Evolutionary conservation across 2,329 filamentous ascomycete species (phyloP).

Genomic region (Alternaria dauci): DNA sequence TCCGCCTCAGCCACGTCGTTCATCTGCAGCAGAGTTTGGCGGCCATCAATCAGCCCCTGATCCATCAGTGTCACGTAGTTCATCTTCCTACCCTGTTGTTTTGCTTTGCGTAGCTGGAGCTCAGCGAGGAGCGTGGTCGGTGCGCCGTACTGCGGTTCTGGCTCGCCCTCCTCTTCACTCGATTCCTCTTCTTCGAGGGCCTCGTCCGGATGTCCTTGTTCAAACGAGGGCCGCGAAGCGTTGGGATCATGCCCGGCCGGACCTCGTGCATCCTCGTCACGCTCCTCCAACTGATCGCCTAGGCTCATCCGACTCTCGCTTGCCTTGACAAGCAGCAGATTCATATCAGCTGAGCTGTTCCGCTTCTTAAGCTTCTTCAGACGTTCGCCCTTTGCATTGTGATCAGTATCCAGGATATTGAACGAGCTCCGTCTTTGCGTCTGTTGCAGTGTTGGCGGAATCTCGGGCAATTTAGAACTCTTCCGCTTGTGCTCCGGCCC

Average conservation of each 20-base stretch:
- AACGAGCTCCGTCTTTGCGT: slow-evolving; percentile 50
- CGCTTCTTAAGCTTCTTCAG: slow-evolving; percentile 54
- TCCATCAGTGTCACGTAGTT: slow-evolving; percentile 70
- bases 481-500: slow-evolving; percentile 57
- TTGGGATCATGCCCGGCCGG: slow-evolving; percentile 29
- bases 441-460: slow-evolving; percentile 30
- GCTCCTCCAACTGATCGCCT: slow-evolving; percentile 42
- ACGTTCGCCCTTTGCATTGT: slow-evolving; percentile 47
- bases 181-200: slow-evolving; percentile 55
- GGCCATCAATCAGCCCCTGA: slow-evolving; percentile 71
- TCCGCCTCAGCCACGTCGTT: slow-evolving; percentile 90
- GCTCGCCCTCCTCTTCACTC: slow-evolving; percentile 52
- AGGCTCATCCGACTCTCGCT: slow-evolving; percentile 50
- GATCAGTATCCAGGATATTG: slow-evolving; percentile 49
- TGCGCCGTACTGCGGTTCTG: slow-evolving; percentile 67
- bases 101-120: slow-evolving; percentile 86
- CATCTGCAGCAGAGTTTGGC: slow-evolving; percentile 87
- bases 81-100: slow-evolving; percentile 81
- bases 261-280: slow-evolving; percentile 42
- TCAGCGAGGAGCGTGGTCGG: slow-evolving; percentile 94
- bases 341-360: slow-evolving; percentile 51
- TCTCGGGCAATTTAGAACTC: slow-evolving; percentile 50
- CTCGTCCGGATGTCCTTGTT: slow-evolving; percentile 24
- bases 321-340: slow-evolving; percentile 44
- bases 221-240: slow-evolving; percentile 23